Conservation (phyloP, 257 asterid genomes). For the Solanum acaule region DNA sequence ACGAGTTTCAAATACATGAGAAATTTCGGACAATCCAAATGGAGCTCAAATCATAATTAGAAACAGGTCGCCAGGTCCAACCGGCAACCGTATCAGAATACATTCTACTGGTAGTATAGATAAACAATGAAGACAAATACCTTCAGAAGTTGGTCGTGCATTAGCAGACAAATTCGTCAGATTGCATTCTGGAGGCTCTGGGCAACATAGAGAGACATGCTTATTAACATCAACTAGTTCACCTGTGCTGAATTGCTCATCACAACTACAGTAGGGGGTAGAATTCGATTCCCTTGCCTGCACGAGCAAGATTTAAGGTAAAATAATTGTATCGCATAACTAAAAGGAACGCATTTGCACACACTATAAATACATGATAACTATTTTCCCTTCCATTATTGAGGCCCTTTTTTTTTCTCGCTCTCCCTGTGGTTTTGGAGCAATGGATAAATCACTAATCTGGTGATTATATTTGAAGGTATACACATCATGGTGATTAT, state of each 20-base stretch:
- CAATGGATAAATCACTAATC: neutral
- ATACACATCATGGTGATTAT: neutral
- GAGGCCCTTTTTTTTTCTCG: neutral
- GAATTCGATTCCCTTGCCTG: slow-evolving; percentile 56
- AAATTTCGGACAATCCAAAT: neutral
- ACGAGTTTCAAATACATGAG: neutral
- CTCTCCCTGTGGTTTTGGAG: neutral
- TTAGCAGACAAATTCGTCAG: slow-evolving; percentile 5
- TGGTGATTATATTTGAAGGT: neutral
- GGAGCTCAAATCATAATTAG: neutral
- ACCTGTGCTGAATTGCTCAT: slow-evolving; percentile 47
- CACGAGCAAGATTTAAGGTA: neutral
- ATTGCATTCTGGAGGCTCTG: slow-evolving; percentile 9
- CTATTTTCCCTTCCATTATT: neutral
- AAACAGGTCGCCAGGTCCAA: neutral
- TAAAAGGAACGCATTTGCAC: neutral
- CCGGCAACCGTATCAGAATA: neutral
- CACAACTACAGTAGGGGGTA: slow-evolving; percentile 53
- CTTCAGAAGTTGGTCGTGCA: slow-evolving; percentile 29
- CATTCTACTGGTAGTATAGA: neutral
- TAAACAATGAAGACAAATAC: slow-evolving; percentile 15
- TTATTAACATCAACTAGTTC: slow-evolving; percentile 17
- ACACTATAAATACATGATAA: neutral
- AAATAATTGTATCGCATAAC: neutral
- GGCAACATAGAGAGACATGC: slow-evolving; percentile 11